phyloP scores from a whole-genome alignment of 257 asterid genomes.

The Rehmannia glutinosa region DNA sequence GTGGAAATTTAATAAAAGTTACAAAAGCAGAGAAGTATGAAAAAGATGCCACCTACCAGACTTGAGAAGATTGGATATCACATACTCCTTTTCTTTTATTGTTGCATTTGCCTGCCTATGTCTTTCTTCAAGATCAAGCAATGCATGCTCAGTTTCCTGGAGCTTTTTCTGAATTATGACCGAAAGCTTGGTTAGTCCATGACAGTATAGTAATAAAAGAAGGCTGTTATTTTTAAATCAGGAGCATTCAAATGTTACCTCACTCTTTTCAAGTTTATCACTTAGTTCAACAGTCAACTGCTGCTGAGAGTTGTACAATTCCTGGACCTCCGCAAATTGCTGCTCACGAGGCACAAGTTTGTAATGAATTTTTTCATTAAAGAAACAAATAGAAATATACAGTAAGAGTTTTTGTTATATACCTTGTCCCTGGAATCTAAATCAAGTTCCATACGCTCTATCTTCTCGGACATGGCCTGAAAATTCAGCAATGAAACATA shows the following conservation, averaged over 20 bases:
- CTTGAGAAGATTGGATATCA: conserved; percentile 81
- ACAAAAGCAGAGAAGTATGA: neutral
- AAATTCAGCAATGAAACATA: conserved; percentile 1
- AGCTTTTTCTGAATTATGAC: conserved; percentile 67
- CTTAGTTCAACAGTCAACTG: conserved; percentile 64
- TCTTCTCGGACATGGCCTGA: conserved; percentile 95
- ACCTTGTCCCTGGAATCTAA: conserved; percentile 94
- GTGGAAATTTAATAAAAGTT: neutral
- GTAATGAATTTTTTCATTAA: neutral
- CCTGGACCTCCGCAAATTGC: conserved; percentile 88
- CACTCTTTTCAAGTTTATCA: conserved; percentile 76
- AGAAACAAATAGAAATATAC: neutral
- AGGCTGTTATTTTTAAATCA: neutral
- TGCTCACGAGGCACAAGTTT: conserved; percentile 32
- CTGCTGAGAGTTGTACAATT: conserved; percentile 73
- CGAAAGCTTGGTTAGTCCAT: conserved; percentile 20
- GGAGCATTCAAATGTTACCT: conserved; percentile 36
- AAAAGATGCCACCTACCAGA: conserved; percentile 59
- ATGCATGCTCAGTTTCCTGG: conserved; percentile 68
- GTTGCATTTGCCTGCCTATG: conserved; percentile 82
- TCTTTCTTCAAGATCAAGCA: conserved; percentile 89
- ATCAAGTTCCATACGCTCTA: conserved; percentile 93
- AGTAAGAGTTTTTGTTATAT: conserved; percentile 10
- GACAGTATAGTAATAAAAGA: conserved; percentile 6
- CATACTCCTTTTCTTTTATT: conserved; percentile 85